Conservation (phyloP, 2,329 filamentous ascomycete species). For the Fusarium sp. region DNA sequence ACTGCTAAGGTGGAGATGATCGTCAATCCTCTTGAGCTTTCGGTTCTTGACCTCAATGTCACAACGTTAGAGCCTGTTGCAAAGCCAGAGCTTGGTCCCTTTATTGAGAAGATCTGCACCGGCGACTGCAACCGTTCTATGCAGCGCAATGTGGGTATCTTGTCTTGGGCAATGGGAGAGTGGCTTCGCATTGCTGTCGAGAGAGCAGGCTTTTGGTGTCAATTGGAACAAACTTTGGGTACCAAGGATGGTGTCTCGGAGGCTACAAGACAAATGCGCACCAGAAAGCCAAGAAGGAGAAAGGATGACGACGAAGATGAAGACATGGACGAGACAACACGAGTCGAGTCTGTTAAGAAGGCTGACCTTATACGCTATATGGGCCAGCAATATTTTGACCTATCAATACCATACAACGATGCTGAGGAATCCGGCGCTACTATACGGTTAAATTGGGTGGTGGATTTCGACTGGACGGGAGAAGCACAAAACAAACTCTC, state of each 20-base stretch:
- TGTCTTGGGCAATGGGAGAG: slow-evolving; percentile 75
- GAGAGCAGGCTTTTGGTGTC: slow-evolving; percentile 72
- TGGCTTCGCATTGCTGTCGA: slow-evolving; percentile 72
- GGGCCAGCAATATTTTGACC: slow-evolving; percentile 61
- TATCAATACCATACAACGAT: slow-evolving; percentile 53
- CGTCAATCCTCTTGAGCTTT: slow-evolving; percentile 64
- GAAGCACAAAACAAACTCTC: slow-evolving; percentile 71
- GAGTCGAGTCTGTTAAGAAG: slow-evolving; percentile 23
- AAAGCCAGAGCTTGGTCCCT: slow-evolving; percentile 66
- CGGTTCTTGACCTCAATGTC: slow-evolving; percentile 65
- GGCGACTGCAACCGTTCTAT: slow-evolving; percentile 57
- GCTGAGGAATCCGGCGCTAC: slow-evolving; percentile 52
- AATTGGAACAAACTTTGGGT: slow-evolving; percentile 61
- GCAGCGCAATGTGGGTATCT: slow-evolving; percentile 66
- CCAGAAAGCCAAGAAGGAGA: slow-evolving; percentile 39
- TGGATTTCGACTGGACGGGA: slow-evolving; percentile 78
- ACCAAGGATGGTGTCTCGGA: slow-evolving; percentile 47
- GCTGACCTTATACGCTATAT: slow-evolving; percentile 65
- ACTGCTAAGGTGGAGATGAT: slow-evolving; percentile 67
- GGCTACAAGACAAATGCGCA: slow-evolving; percentile 40
- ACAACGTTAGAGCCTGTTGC: slow-evolving; percentile 68
- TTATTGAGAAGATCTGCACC: slow-evolving; percentile 58
- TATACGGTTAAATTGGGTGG: slow-evolving; percentile 70
- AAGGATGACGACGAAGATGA: slow-evolving; percentile 42
- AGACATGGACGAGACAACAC: slow-evolving; percentile 19